These are phyloP conservation scores for Arachis stenosperma DNA, from an alignment of 306 rosid species.

Conservation along the genomic window DNA sequence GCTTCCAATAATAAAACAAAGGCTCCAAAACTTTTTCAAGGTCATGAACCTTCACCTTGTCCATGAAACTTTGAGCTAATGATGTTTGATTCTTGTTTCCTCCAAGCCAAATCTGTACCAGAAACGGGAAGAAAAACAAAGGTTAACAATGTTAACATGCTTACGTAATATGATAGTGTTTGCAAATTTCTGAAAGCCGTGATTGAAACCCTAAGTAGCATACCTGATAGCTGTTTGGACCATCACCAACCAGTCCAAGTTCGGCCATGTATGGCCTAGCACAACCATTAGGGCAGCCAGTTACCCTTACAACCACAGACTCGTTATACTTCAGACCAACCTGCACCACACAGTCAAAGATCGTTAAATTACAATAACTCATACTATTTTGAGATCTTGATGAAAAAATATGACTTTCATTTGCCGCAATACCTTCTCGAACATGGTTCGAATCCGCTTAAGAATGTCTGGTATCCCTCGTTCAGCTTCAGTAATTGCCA, in stretches of 20 bases:
- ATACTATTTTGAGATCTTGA: conserved; percentile 19
- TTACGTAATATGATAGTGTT: background rate
- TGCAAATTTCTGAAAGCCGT: conserved; percentile 12
- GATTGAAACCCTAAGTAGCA: conserved; percentile 36
- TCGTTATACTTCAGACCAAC: conserved; percentile 93
- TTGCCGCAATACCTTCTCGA: conserved; percentile 74
- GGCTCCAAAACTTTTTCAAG: conserved; percentile 95
- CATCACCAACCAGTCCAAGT: conserved; percentile 96
- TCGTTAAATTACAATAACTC: background rate
- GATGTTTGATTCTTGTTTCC: conserved; percentile 83
- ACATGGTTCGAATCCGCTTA: conserved; percentile 84
- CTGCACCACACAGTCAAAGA: conserved; percentile 46
- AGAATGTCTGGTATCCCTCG: conserved; percentile 91
- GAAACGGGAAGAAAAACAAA: background rate
- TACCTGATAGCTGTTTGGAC: conserved; percentile 99
- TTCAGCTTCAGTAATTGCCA: conserved; percentile 97
- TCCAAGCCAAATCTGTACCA: conserved; percentile 89
- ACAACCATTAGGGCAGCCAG: conserved; percentile 98
- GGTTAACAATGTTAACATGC: background rate
- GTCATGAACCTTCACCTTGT: conserved; percentile 89
- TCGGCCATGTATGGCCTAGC: conserved; percentile 99
- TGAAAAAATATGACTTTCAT: conserved; percentile 12
- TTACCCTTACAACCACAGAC: conserved; percentile 85
- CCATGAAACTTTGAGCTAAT: conserved; percentile 79
- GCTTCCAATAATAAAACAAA: conserved; percentile 88